Evolutionary conservation across 176 grass and related monocot genomes (phyloP).

Genomic region (Microstegium vimineum): DNA sequence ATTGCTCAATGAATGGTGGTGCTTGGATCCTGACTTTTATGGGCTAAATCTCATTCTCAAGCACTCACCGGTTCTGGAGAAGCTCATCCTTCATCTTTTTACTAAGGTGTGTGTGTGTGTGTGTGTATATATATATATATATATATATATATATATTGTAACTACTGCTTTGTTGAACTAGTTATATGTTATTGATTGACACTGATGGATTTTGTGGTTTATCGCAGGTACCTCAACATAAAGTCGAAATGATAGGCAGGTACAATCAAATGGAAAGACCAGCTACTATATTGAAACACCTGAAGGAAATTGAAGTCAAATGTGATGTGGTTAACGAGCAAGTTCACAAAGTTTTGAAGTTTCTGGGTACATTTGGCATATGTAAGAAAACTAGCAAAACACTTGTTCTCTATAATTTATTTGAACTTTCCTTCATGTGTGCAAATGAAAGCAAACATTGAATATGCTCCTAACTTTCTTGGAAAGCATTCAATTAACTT

Average conservation of each 20-base stretch:
- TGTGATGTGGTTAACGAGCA: neutral
- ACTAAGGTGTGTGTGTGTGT: too few relatives aligned
- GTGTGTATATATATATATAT: too few relatives aligned
- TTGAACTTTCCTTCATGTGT: neutral
- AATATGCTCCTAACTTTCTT: neutral
- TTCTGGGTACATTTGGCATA: conserved; percentile 12
- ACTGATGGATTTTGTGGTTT: neutral
- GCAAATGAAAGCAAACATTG: neutral
- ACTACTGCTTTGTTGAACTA: neutral
- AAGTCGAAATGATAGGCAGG: neutral
- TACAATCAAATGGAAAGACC: neutral
- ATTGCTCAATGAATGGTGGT: neutral
- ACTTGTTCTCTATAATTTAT: neutral
- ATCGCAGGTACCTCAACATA: neutral
- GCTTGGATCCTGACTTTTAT: neutral
- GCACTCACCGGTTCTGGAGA: neutral
- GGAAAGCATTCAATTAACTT: neutral
- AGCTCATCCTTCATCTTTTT: neutral
- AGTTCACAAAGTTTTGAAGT: conserved; percentile 5
- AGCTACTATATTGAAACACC: neutral
- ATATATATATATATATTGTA: neutral
- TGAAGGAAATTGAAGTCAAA: conserved; percentile 23
- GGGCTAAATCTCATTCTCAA: neutral
- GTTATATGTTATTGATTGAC: neutral
- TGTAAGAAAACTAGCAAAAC: neutral